These are phyloP conservation scores for Phycomyces blakesleeanus DNA, from an alignment of 192 early-diverging fungal species.

Conservation along the genomic window DNA sequence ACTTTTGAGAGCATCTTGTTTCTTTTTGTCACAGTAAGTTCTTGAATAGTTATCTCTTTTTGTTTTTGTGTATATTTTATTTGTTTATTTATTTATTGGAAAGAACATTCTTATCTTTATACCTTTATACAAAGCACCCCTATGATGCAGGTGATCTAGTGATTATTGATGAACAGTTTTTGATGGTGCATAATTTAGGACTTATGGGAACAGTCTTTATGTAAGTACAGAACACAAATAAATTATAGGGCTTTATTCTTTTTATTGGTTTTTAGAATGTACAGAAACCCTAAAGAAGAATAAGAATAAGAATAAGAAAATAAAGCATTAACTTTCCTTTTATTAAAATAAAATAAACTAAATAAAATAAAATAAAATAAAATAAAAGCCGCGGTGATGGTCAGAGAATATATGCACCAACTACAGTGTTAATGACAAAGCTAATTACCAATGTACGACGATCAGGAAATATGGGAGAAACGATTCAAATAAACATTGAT, in stretches of 20 bases:
- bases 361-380: too few relatives aligned
- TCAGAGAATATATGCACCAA: conserved; percentile 73
- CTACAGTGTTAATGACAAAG: conserved; percentile 55
- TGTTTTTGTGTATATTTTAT: neutral
- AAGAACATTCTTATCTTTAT: neutral
- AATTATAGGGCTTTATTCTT: neutral
- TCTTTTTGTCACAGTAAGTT: conserved; percentile 61
- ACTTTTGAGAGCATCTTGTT: conserved; percentile 82
- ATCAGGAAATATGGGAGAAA: conserved; percentile 53
- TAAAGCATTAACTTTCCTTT: too few relatives aligned
- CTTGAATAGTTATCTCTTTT: neutral
- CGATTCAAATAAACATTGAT: conserved; percentile 55
- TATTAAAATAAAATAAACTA: too few relatives aligned
- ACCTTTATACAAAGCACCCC: conserved; percentile 32
- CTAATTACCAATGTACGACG: conserved; percentile 73
- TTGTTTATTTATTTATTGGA: neutral
- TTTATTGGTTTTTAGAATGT: neutral
- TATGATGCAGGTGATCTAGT: conserved; percentile 79
- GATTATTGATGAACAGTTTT: conserved; percentile 56
- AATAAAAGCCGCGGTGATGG: conserved; percentile 69
- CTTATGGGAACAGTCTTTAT: conserved; percentile 79
- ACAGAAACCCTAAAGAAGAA: too few relatives aligned
- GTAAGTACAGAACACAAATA: neutral
- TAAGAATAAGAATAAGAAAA: too few relatives aligned
- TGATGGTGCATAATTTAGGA: conserved; percentile 71